Evolutionary conservation across 1,284 basidiomycete genomes (phyloP).

Genomic region (Omphalotus olearius): DNA sequence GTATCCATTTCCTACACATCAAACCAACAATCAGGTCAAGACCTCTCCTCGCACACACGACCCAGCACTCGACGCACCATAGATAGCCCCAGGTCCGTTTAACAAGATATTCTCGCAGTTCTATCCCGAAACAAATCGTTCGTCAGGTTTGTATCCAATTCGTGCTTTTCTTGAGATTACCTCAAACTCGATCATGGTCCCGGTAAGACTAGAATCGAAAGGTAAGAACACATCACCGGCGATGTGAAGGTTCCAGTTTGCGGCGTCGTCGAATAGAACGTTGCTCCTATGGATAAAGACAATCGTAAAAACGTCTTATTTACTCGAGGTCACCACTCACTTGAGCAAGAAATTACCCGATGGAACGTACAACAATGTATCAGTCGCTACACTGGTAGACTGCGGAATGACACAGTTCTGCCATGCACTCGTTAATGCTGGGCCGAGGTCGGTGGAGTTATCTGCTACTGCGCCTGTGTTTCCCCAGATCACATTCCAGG

Average conservation of each 20-base stretch:
- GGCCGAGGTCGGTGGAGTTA: slow-evolving; percentile 21
- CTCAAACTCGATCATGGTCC: slow-evolving; percentile 20
- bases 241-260: slow-evolving; percentile 20
- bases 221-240: slow-evolving; percentile 18
- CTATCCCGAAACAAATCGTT: slow-evolving; percentile 1
- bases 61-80: slow-evolving; percentile 4
- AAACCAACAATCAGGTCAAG: no score
- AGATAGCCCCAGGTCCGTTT: slow-evolving; percentile 19
- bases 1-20: slow-evolving; percentile 16
- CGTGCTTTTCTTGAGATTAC: slow-evolving; percentile 1
- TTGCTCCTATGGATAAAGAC: background rate
- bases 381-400: slow-evolving; percentile 13
- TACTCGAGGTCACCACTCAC: background rate
- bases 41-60: no score
- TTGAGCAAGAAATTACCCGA: slow-evolving; percentile 17
- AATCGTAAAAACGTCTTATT: background rate
- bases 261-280: slow-evolving; percentile 18
- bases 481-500: no score
- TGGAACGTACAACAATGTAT: slow-evolving; percentile 18
- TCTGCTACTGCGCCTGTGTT: slow-evolving; percentile 19
- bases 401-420: slow-evolving; percentile 16
- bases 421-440: slow-evolving; percentile 19
- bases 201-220: slow-evolving; percentile 14
- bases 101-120: slow-evolving; percentile 20
- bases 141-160: background rate